phyloP scores from a whole-genome alignment of 768 basidiomycete species.

The Termitomyces sp. region DNA sequence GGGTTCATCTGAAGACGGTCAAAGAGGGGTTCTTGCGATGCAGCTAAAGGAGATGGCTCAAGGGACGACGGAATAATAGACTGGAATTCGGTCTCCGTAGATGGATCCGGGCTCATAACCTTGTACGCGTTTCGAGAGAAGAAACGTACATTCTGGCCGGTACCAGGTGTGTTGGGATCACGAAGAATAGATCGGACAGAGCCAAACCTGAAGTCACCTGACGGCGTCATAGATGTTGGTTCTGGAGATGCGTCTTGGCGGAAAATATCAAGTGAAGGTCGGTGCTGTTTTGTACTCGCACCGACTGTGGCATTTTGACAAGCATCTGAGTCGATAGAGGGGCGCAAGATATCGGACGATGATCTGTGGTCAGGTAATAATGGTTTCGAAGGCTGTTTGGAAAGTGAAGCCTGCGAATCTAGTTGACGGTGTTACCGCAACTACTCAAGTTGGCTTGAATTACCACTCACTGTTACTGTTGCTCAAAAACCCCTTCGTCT shows the following conservation, averaged over 20 bases:
- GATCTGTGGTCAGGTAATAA: constrained; percentile 20
- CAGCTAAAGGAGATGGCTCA: constrained; percentile 15
- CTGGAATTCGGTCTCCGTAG: constrained; percentile 36
- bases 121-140: constrained; percentile 67
- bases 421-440: neutral
- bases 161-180: constrained; percentile 65
- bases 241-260: constrained; percentile 19
- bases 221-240: constrained; percentile 22
- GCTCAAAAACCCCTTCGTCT: constrained; percentile 40
- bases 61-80: constrained; percentile 24
- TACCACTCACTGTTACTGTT: constrained; percentile 29
- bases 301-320: constrained; percentile 9
- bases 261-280: constrained; percentile 36
- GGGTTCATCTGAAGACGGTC: constrained; percentile 25
- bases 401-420: constrained; percentile 31
- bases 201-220: constrained; percentile 32
- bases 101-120: constrained; percentile 60
- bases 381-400: constrained; percentile 14
- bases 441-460: neutral
- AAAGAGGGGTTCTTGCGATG: constrained; percentile 19
- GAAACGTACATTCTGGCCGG: constrained; percentile 77
- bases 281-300: constrained; percentile 18
- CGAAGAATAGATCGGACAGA: constrained; percentile 72
- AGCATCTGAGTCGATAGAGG: constrained; percentile 5
- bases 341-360: constrained; percentile 30